Conservation (phyloP, 2,329 filamentous ascomycete genomes). For the Fusarium torulosum region DNA sequence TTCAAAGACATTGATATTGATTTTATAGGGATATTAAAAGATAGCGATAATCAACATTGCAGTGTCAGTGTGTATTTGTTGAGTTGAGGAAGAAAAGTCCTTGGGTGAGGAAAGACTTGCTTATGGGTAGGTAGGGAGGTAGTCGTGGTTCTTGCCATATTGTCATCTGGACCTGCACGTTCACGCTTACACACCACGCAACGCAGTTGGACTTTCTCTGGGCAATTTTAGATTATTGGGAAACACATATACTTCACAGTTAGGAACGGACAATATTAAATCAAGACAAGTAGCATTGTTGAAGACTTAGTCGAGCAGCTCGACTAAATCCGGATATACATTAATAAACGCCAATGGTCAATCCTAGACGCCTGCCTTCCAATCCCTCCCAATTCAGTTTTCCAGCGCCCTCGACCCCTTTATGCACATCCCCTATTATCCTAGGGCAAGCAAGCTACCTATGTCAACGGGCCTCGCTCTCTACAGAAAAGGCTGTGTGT, state of each 20-base stretch:
- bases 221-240: neutral
- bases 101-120: too few species aligned
- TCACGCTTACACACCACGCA: neutral
- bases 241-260: neutral
- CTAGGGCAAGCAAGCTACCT: slow-evolving; percentile 33
- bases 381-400: slow-evolving; percentile 34
- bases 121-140: too few species aligned
- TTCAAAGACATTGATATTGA: neutral
- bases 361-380: slow-evolving; percentile 37
- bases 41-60: neutral
- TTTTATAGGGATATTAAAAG: neutral
- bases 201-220: neutral
- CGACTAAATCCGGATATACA: slow-evolving; percentile 46
- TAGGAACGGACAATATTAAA: neutral
- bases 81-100: too few species aligned
- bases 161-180: too few species aligned
- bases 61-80: too few species aligned
- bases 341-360: slow-evolving; percentile 38
- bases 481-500: slow-evolving; percentile 12
- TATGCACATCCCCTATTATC: slow-evolving; percentile 39
- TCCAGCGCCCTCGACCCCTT: slow-evolving; percentile 33
- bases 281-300: slow-evolving; percentile 44
- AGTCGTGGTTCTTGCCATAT: too few species aligned
- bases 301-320: slow-evolving; percentile 41
- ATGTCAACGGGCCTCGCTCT: slow-evolving; percentile 24